Conservation (phyloP, 1,284 basidiomycete species). For the Leucoagaricus sp. region DNA sequence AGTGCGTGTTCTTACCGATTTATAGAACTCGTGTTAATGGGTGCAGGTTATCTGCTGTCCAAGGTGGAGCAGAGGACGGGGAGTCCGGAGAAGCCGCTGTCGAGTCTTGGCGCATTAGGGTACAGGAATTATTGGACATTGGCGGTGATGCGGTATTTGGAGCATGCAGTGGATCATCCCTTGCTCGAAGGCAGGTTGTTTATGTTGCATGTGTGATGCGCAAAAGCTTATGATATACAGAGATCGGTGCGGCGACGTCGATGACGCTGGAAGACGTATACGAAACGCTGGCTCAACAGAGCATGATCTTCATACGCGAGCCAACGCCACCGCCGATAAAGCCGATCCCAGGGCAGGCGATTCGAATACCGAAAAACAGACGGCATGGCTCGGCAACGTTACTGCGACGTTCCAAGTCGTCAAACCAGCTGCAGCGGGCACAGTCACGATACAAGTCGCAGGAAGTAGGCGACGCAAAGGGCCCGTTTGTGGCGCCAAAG, state of each 20-base stretch:
- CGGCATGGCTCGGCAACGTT: conserved; percentile 54
- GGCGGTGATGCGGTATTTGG: conserved; percentile 84
- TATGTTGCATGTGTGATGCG: not conserved
- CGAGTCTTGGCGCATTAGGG: conserved; percentile 85
- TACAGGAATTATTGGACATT: conserved; percentile 97
- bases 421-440: conserved; percentile 60
- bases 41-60: conserved; percentile 89
- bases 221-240: conserved; percentile 44
- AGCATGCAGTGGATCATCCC: conserved; percentile 57
- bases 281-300: conserved; percentile 73
- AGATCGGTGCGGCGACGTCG: conserved; percentile 84
- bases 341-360: conserved; percentile 74
- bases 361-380: conserved; percentile 65
- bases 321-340: conserved; percentile 49
- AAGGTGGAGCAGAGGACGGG: conserved; percentile 91
- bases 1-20: conserved; percentile 59
- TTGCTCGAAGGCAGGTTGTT: conserved; percentile 70
- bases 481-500: conserved; percentile 67
- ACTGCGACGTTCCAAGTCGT: conserved; percentile 35
- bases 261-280: conserved; percentile 93
- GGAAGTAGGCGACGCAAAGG: conserved; percentile 34
- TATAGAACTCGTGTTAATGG: conserved; percentile 7
- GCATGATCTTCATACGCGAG: conserved; percentile 72
- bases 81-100: conserved; percentile 93
- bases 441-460: conserved; percentile 49